Conservation (phyloP, 2,329 filamentous ascomycete genomes). For the Spiromastix sp. region DNA sequence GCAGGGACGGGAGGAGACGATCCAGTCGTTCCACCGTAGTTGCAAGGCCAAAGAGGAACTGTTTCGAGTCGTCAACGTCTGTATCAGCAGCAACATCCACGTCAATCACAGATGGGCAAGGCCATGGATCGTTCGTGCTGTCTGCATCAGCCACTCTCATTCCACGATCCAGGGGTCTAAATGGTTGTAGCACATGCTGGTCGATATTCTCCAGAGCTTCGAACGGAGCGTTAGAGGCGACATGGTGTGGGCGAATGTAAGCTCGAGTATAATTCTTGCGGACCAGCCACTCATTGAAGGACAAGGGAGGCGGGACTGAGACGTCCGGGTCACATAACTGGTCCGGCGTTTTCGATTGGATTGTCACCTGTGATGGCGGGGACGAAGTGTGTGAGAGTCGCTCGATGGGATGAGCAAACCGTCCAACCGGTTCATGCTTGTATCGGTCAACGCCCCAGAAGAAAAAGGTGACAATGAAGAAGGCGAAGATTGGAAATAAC, state of each 20-base stretch:
- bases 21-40: slow-evolving; percentile 34
- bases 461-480: slow-evolving; percentile 29
- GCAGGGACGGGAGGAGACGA: slow-evolving; percentile 28
- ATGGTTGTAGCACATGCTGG: slow-evolving; percentile 27
- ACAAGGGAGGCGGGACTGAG: slow-evolving; percentile 23
- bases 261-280: slow-evolving; percentile 35
- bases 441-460: slow-evolving; percentile 32
- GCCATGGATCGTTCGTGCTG: slow-evolving; percentile 21
- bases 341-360: slow-evolving; percentile 12
- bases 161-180: slow-evolving; percentile 29
- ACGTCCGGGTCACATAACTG: slow-evolving; percentile 26
- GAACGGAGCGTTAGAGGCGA: slow-evolving; percentile 27
- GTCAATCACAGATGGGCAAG: slow-evolving; percentile 30
- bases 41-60: slow-evolving; percentile 32
- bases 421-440: slow-evolving; percentile 25
- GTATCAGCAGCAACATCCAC: slow-evolving; percentile 31
- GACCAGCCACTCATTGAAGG: slow-evolving; percentile 31
- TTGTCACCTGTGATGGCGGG: slow-evolving; percentile 1
- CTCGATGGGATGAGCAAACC: slow-evolving; percentile 27
- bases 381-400: slow-evolving; percentile 14
- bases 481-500: slow-evolving; percentile 27
- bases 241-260: slow-evolving; percentile 30
- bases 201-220: slow-evolving; percentile 28
- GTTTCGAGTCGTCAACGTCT: slow-evolving; percentile 29
- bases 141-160: slow-evolving; percentile 21